Conservation (phyloP, 495 filamentous ascomycete species). For the Penicillium odoratum region DNA sequence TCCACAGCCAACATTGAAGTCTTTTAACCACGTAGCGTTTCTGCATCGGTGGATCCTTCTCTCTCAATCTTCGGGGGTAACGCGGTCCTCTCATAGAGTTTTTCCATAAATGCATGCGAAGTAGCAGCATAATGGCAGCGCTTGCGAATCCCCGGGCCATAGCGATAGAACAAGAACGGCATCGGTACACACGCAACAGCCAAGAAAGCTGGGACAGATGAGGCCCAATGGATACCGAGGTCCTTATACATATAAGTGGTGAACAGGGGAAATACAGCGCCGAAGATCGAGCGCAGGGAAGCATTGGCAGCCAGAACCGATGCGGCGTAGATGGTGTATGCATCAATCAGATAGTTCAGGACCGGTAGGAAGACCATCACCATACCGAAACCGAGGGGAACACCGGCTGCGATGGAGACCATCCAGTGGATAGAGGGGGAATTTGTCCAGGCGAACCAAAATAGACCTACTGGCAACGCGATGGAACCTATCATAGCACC, state of each 20-base stretch:
- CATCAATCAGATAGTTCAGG: slow-evolving; percentile 67
- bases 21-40: not conserved
- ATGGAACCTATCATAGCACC: slow-evolving; percentile 1
- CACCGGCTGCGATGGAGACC: slow-evolving; percentile 54
- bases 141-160: slow-evolving; percentile 57
- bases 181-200: slow-evolving; percentile 51
- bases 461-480: not conserved
- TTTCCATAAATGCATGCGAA: slow-evolving; percentile 37
- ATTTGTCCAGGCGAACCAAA: slow-evolving; percentile 28
- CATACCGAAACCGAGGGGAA: slow-evolving; percentile 63
- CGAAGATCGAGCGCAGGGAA: slow-evolving; percentile 57
- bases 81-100: slow-evolving; percentile 1
- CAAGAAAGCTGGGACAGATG: slow-evolving; percentile 26
- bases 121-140: slow-evolving; percentile 66
- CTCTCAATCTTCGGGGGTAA: not conserved
- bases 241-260: slow-evolving; percentile 63
- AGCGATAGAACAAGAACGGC: slow-evolving; percentile 66
- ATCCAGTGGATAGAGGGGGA: slow-evolving; percentile 59
- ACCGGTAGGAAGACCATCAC: slow-evolving; percentile 61
- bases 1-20: too few relatives aligned
- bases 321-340: slow-evolving; percentile 67
- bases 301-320: slow-evolving; percentile 66
- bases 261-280: slow-evolving; percentile 72
- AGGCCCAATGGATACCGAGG: slow-evolving; percentile 73
- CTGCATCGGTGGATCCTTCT: not conserved